These are phyloP conservation scores for Thalassiosira profunda DNA, from an alignment of 108 stramenopile species.

Conservation along the genomic window DNA sequence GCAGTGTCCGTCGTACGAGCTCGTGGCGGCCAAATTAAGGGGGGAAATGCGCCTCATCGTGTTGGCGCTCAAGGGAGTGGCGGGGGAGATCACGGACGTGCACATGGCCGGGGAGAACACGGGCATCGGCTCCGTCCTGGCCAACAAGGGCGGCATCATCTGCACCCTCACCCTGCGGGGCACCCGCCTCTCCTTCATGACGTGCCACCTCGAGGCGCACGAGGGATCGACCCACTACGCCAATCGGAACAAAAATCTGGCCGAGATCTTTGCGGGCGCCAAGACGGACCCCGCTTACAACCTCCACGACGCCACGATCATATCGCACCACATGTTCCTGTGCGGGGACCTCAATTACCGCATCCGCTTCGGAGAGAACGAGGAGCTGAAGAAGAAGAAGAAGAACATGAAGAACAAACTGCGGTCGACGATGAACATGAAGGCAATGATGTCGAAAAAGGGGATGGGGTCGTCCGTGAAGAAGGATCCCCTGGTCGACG, in stretches of 20 bases:
- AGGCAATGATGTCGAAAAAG: neutral
- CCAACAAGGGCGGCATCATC: conserved; percentile 59
- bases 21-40: conserved; percentile 39
- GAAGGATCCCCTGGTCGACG: too few species aligned
- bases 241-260: conserved; percentile 42
- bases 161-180: conserved; percentile 31
- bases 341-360: conserved; percentile 59
- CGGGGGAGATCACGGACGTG: conserved; percentile 34
- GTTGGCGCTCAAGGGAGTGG: conserved; percentile 28
- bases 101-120: conserved; percentile 48
- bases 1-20: conserved; percentile 43
- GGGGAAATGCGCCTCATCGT: conserved; percentile 60
- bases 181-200: conserved; percentile 54
- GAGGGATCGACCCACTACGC: conserved; percentile 46
- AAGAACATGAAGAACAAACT: neutral
- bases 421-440: neutral
- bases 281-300: conserved; percentile 40
- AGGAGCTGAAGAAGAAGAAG: conserved; percentile 8
- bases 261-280: conserved; percentile 40
- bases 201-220: conserved; percentile 51
- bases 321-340: conserved; percentile 57
- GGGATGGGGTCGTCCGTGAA: too few species aligned
- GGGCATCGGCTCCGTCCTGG: conserved; percentile 47
- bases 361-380: conserved; percentile 22
- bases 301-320: conserved; percentile 54